Percentiles rank a stretch among this genome's conserved stretches.
phyloP scores from a whole-genome alignment of 1,284 basidiomycete species.

The Apiotrichum veenhuisii region DNA sequence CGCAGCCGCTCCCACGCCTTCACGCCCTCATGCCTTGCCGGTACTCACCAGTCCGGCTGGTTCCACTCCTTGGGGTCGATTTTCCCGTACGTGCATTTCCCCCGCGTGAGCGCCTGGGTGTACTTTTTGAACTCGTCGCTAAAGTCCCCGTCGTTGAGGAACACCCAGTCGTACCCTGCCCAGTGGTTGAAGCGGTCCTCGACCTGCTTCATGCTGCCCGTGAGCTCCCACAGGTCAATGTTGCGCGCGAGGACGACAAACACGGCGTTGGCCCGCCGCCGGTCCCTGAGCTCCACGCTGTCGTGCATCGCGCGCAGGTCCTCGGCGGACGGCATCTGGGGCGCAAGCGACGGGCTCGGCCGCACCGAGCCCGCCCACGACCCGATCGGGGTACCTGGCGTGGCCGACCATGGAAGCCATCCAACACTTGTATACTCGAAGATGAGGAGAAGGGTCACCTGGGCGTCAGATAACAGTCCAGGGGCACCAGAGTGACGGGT shows the following conservation, averaged over 20 bases:
- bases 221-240: constrained; percentile 67
- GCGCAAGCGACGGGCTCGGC: not conserved
- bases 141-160: constrained; percentile 77
- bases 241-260: constrained; percentile 81
- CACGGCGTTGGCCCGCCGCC: constrained; percentile 64
- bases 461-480: too few species aligned
- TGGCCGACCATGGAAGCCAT: too few species aligned
- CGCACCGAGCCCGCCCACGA: not conserved
- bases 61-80: constrained; percentile 79
- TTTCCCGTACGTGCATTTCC: constrained; percentile 71
- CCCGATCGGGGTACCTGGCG: not conserved
- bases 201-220: constrained; percentile 53
- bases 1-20: not conserved
- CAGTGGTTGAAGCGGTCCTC: constrained; percentile 66
- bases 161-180: constrained; percentile 78
- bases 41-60: constrained; percentile 63
- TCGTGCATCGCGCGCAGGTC: constrained; percentile 1
- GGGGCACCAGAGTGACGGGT: too few species aligned
- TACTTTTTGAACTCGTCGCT: constrained; percentile 71
- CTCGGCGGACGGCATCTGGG: not conserved
- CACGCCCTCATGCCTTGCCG: too few species aligned
- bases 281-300: not conserved
- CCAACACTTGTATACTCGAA: too few species aligned
- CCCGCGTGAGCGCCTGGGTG: constrained; percentile 62
- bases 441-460: too few species aligned